These are phyloP conservation scores for Penicillium lividum DNA, from an alignment of 495 filamentous ascomycete species.

Conservation along the genomic window DNA sequence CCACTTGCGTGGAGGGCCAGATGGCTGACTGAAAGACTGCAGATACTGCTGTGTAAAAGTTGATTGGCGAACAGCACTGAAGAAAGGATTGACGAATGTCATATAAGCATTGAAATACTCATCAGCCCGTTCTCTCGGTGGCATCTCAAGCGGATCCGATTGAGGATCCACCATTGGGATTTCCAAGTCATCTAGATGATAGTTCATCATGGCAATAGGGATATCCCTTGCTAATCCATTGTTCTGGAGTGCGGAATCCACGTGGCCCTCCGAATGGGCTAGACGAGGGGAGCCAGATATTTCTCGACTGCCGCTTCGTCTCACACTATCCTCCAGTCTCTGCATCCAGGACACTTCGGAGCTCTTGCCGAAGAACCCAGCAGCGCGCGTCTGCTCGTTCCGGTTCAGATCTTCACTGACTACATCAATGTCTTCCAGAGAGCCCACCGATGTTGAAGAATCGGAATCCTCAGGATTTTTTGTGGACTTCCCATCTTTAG, in stretches of 20 bases:
- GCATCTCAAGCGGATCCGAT: constrained; percentile 52
- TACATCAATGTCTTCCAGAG: constrained; percentile 56
- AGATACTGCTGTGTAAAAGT: constrained; percentile 45
- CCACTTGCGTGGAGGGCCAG: constrained; percentile 45
- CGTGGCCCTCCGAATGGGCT: constrained; percentile 28
- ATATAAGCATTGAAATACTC: constrained; percentile 55
- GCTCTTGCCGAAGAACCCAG: constrained; percentile 66
- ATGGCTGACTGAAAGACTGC: constrained; percentile 29
- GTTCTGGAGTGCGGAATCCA: background rate
- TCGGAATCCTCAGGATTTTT: constrained; percentile 23
- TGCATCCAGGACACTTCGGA: constrained; percentile 65
- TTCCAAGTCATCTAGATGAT: constrained; percentile 58
- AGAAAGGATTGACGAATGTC: constrained; percentile 55
- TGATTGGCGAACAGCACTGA: constrained; percentile 53
- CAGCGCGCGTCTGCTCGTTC: constrained; percentile 47
- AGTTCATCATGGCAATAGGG: constrained; percentile 45
- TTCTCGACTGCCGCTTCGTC: background rate
- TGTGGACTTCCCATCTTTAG: constrained; percentile 8
- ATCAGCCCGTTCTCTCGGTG: constrained; percentile 51
- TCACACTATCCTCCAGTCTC: constrained; percentile 35
- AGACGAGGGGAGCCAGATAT: background rate
- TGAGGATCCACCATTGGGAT: constrained; percentile 38
- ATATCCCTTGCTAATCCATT: constrained; percentile 8
- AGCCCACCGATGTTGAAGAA: constrained; percentile 48
- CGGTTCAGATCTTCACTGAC: constrained; percentile 61